A percentile compares a stretch with the other conserved stretches of the same genome.
Conservation (phyloP, 208 protist genomes). For the Acanthamoeba castellanii region DNA sequence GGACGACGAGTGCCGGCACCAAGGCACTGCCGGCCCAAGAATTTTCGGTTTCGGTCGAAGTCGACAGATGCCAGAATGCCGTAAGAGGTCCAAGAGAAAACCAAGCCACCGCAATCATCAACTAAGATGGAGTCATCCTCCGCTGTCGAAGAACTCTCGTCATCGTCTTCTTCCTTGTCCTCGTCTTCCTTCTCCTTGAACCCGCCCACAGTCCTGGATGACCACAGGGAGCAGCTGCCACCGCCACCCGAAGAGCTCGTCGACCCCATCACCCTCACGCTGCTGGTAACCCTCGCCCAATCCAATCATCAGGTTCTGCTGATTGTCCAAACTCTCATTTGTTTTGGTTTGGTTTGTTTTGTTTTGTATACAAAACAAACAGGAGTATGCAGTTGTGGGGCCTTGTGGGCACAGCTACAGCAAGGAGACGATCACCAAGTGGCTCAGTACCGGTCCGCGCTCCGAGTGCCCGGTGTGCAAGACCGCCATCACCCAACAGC, state of each 20-base stretch:
- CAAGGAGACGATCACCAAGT: not conserved
- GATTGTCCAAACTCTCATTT: not conserved
- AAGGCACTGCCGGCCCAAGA: too few relatives aligned
- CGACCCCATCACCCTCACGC: not conserved
- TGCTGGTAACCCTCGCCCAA: not conserved
- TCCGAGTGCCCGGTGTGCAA: conserved; percentile 1
- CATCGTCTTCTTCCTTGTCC: too few relatives aligned
- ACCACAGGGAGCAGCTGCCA: too few relatives aligned
- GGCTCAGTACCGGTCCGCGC: not conserved
- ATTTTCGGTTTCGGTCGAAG: too few relatives aligned
- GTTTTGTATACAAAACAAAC: not conserved
- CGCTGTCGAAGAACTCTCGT: too few relatives aligned
- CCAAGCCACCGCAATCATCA: too few relatives aligned
- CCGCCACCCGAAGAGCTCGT: not conserved
- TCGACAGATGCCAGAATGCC: too few relatives aligned
- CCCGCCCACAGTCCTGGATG: too few relatives aligned
- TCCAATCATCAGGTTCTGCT: not conserved
- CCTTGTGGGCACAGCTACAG: not conserved
- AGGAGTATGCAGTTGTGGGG: not conserved
- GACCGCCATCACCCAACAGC: not conserved
- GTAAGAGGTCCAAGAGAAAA: too few relatives aligned
- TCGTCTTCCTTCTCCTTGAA: too few relatives aligned
- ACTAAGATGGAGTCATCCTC: too few relatives aligned
- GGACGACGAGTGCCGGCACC: too few relatives aligned
- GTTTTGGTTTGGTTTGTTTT: not conserved